Percentiles rank a stretch among this genome's conserved stretches.
Evolutionary conservation across 2,329 filamentous ascomycete species (phyloP).

Genomic region (Colletotrichum australisinense): DNA sequence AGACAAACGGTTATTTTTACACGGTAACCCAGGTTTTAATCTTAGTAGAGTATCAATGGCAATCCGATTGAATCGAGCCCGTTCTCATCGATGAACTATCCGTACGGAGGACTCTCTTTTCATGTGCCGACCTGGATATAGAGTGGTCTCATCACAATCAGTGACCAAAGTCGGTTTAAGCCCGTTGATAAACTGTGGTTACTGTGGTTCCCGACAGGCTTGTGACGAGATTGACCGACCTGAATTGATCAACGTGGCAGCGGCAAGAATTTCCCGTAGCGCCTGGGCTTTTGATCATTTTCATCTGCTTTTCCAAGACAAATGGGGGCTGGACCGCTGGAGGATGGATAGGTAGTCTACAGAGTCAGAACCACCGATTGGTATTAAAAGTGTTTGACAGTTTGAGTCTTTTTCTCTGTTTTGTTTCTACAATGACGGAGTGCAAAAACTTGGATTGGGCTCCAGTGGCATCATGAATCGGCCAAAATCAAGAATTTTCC

Average conservation of each 20-base stretch:
- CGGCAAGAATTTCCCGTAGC: constrained; percentile 11
- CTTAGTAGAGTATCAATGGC: constrained; percentile 8
- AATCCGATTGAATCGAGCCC: not conserved
- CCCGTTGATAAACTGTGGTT: constrained; percentile 1
- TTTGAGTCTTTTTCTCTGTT: not conserved
- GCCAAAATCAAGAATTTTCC: not conserved
- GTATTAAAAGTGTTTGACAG: not conserved
- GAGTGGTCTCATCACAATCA: not conserved
- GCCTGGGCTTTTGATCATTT: not conserved
- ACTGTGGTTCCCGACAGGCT: not conserved
- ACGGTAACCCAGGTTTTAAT: constrained; percentile 6
- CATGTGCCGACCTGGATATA: not conserved
- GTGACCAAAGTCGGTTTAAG: constrained; percentile 6
- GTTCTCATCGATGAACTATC: not conserved
- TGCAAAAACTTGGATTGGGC: not conserved
- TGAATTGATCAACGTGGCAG: constrained; percentile 5
- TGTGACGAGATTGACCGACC: constrained; percentile 2
- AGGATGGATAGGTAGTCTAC: not conserved
- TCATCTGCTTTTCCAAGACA: not conserved
- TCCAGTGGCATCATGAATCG: not conserved
- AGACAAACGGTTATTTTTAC: constrained; percentile 18
- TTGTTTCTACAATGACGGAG: not conserved
- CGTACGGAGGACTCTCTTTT: not conserved
- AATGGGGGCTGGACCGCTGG: not conserved
- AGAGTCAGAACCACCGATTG: not conserved